Conservation (phyloP, 495 filamentous ascomycete genomes). For the Xylaria curta region DNA sequence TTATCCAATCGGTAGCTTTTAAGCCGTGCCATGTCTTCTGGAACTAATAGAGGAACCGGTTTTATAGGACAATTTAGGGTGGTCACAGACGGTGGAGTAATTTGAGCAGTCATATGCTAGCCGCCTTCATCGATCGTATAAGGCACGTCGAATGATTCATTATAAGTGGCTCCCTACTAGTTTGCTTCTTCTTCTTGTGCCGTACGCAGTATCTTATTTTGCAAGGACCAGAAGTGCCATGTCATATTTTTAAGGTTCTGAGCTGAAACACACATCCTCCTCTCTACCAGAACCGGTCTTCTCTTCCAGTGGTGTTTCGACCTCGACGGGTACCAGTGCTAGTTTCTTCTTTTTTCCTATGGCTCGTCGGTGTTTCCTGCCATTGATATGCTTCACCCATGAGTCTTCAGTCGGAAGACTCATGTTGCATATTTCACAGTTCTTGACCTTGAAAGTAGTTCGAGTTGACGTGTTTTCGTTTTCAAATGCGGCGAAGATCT, state of each 20-base stretch:
- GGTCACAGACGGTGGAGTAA: too few species aligned
- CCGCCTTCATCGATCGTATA: not conserved
- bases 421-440: conserved; percentile 76
- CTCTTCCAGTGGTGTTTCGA: conserved; percentile 1
- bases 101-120: not conserved
- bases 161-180: not conserved
- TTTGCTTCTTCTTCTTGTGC: not conserved
- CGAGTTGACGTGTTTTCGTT: conserved; percentile 52
- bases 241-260: not conserved
- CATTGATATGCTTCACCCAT: conserved; percentile 77
- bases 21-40: not conserved
- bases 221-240: not conserved
- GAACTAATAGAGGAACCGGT: not conserved
- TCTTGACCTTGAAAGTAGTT: conserved; percentile 58
- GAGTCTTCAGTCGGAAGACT: conserved; percentile 71
- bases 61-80: not conserved
- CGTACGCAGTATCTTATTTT: not conserved
- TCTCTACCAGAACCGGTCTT: not conserved
- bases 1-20: not conserved
- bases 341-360: conserved; percentile 38
- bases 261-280: not conserved
- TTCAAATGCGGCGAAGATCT: conserved; percentile 61
- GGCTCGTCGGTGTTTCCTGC: conserved; percentile 61
- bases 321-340: conserved; percentile 34
- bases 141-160: not conserved